Conservation (phyloP, 2,329 filamentous ascomycete species). For the Microdochium bolleyi region DNA sequence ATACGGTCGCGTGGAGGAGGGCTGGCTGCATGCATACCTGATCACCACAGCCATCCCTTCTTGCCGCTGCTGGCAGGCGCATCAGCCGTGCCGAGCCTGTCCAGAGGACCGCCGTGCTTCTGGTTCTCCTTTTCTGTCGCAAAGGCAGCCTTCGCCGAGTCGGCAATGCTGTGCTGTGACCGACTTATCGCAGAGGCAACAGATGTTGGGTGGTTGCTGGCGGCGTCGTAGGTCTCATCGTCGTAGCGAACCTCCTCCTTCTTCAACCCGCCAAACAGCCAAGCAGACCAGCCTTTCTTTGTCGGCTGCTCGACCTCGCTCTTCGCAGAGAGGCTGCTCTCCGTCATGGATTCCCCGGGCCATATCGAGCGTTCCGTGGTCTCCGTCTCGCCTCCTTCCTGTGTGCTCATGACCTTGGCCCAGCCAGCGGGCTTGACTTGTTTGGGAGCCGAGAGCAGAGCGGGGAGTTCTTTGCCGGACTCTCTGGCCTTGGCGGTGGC, state of each 20-base stretch:
- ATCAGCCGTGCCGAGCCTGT: constrained; percentile 33
- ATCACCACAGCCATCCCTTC: constrained; percentile 40
- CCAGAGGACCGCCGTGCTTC: constrained; percentile 39
- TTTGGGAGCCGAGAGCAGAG: constrained; percentile 37
- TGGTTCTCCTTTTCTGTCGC: constrained; percentile 44
- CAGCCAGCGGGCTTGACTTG: constrained; percentile 10
- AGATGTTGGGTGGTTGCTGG: background rate
- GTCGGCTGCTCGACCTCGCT: constrained; percentile 8
- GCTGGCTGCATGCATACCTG: background rate
- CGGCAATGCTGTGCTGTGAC: constrained; percentile 17
- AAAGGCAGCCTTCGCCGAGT: constrained; percentile 34
- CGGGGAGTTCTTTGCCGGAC: constrained; percentile 38
- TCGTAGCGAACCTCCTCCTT: constrained; percentile 23
- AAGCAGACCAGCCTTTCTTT: constrained; percentile 18
- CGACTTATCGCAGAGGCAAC: constrained; percentile 2
- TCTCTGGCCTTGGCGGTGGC: constrained; percentile 40
- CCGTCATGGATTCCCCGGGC: constrained; percentile 13
- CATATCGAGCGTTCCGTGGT: constrained; percentile 14
- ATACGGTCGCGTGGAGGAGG: too few relatives aligned
- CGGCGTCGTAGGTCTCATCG: background rate
- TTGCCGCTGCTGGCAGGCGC: constrained; percentile 22
- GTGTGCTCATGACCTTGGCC: constrained; percentile 23
- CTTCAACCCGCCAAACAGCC: constrained; percentile 30
- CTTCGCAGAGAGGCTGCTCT: constrained; percentile 9
- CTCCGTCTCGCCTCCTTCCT: constrained; percentile 4